Base-by-base conservation (phyloP, 176 grass and related monocot genomes). In the Typha latifolia region DNA sequence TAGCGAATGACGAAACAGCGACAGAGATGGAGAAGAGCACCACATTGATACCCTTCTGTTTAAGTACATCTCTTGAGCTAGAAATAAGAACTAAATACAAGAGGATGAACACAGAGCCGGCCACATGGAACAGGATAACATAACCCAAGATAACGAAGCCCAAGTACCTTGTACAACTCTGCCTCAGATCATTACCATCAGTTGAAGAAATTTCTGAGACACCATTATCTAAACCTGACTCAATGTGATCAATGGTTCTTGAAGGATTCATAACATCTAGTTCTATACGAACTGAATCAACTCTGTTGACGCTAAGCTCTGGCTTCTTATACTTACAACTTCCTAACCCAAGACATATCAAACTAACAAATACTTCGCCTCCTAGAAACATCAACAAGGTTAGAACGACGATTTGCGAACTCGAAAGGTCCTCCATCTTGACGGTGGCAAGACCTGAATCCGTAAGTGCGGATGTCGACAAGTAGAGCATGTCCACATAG, bases 351-450 rank as follows among this genome's bases (percentile, higher is more conserved):
- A 91, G 85, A 4, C 62, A 62, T 32, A 91, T 47, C 47, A 91
- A 63, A 51, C 74, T 79, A 51, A 91, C 53, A 51, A 96, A 91
- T 34, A 84, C 64, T 22, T 96, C 82, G 48, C 92, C 90, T 22
- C 92, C 88, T 11, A 82, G 9, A 16, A 96, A 69, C 92, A 96
- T 91, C 66, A 91, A 74, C 49, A 91, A 43, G 5, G 64, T 72
- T 12, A 84, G 75, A 32, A 91, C 75, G 1, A 80, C 55, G 21
- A 89, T 59, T 19, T 96, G 92, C 16, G 71, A 63, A 69, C 62
- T 62, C 10, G 92, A 96, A 31, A 96, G 79, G 49, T 72, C 70
- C 88, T 96, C 92, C 82, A 86, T 96, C 77, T 76, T 32, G 19
- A 89, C 78, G 16, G 72, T 79, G 43, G 77, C 82, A 34, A 96